Evolutionary conservation across 75 land plant genomes (phyloP).

Genomic region (Pinus albicaulis): DNA sequence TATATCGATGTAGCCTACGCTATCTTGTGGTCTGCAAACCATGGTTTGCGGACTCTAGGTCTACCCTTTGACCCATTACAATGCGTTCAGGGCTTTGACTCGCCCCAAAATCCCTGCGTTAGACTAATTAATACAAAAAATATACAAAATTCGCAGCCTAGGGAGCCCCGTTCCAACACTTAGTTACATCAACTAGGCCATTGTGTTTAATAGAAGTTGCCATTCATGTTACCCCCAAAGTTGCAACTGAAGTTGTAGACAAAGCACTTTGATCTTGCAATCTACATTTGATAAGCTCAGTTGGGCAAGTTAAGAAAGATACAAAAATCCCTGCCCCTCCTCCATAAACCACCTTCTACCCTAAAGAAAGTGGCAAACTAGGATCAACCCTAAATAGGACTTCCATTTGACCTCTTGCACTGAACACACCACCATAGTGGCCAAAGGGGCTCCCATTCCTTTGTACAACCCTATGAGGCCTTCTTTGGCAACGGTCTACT

Average conservation of each 20-base stretch:
- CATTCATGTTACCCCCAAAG: background rate
- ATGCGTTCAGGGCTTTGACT: no score
- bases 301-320: conserved; percentile 42
- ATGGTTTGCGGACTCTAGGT: no score
- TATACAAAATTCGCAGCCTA: no score
- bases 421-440: conserved; percentile 41
- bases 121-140: no score
- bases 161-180: no score
- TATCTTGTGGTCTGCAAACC: no score
- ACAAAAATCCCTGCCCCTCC: conserved; percentile 38
- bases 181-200: conserved; percentile 45
- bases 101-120: no score
- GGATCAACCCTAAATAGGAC: conserved; percentile 14
- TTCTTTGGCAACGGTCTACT: conserved; percentile 27
- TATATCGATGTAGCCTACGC: no score
- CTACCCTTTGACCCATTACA: no score
- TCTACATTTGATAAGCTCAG: conserved; percentile 48
- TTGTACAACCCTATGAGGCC: conserved; percentile 45
- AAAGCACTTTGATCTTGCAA: conserved; percentile 42
- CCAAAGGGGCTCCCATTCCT: conserved; percentile 56
- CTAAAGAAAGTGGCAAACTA: conserved; percentile 11
- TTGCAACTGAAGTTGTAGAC: background rate
- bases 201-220: conserved; percentile 15
- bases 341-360: conserved; percentile 35
- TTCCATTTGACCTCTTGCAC: conserved; percentile 55